Base-by-base conservation (phyloP, 139 green algal species). In the Chlorella sorokiniana region DNA sequence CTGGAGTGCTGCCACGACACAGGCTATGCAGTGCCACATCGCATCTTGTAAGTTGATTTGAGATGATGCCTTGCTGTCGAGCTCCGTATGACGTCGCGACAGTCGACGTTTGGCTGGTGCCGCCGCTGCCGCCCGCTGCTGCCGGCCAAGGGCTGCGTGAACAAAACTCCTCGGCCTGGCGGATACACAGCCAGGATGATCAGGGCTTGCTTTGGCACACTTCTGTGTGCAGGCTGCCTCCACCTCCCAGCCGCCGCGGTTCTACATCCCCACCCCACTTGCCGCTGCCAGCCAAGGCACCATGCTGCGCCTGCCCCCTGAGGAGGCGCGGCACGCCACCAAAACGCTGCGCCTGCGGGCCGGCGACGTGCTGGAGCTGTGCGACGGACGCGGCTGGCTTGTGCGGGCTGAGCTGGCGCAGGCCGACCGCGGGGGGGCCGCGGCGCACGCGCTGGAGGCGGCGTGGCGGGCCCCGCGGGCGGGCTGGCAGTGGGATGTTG, bases 311-410 rank as follows among this genome's bases (percentile, higher is more conserved):
- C 33, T 74, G 63, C 62, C 76, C 5, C 27, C 44, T 0, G 62
- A 82, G 0, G 62, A 75, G 76, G 44, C 62, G 0, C 62, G 76
- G 29, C 76, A 82, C 16, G 76, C 76, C 29, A 69, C 65, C 40
- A 77, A 77, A 25, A 90, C 83, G 31, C 79, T 94, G 62, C 79
- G 91, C 9, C 63, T 94, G 61, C 52, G 80, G 22, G 31, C 78
- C 14, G 93, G 92, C 1, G 86, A 92, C 40, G 4, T 20, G 5
- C 48, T 97, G 25, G 92, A 97, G 79, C 78, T 97, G 67, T 96
- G 90, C 68, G 92, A 97, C 74, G 94, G 94, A 5, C 62, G 51
- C 0, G 94, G 94, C 48, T 68, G 56, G 27, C 23, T 93, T n/a
- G 76, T 81, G 44, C 29, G 18, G 33, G 86, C 74, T 10, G 20